Base-by-base conservation (phyloP, 768 basidiomycete genomes). In the Tylopilus vinaceipallidus region DNA sequence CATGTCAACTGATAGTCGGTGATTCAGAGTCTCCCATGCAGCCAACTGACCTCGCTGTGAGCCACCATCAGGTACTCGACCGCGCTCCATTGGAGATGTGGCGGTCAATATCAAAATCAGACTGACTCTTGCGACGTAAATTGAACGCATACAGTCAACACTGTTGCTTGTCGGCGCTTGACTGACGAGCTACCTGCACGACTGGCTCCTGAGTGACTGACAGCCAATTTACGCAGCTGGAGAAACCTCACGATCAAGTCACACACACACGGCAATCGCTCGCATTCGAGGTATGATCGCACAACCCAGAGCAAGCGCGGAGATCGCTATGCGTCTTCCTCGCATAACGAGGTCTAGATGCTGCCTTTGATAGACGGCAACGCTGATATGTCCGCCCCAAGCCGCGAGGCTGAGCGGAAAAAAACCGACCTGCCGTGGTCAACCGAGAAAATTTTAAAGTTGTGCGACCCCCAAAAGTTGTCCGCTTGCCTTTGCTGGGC, bases 101-200 rank as follows among this genome's bases (percentile, higher is more conserved):
- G 42, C 49, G 49, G 56, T 45, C 47, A 37, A 45, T 45, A 35
- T 59, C 49, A 40, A 45, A 24, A 45, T 42, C 49, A 33, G 39
- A 40, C n/a, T n/a, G n/a, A 46, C 20, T 16, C 16, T 20, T 50
- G 40, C 36, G 50, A 63, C 62, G 62, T 63, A 63, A 63, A 56
- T 22, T 33, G 32, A 23, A 50, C 53, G 47, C 52, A 57, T 33
- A 29, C 27, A 35, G n/a, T 35, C 47, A 50, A 30, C 42, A 9
- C 30, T 47, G n/a, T 35, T 45, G 52, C 45, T 41, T 45, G 41
- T 41, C 44, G 29, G 23, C n/a, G 37, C 17, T 19, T 34, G 52
- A 35, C 22, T 19, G 29, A 14, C 19, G 14, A 20, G 13, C 26
- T 3, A 43, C 22, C 36, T 42, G 35, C 46, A 42, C 38, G 41